These are phyloP conservation scores for Pseudopithomyces chartarum DNA, from an alignment of 2,329 filamentous ascomycete species.

Conservation along the genomic window DNA sequence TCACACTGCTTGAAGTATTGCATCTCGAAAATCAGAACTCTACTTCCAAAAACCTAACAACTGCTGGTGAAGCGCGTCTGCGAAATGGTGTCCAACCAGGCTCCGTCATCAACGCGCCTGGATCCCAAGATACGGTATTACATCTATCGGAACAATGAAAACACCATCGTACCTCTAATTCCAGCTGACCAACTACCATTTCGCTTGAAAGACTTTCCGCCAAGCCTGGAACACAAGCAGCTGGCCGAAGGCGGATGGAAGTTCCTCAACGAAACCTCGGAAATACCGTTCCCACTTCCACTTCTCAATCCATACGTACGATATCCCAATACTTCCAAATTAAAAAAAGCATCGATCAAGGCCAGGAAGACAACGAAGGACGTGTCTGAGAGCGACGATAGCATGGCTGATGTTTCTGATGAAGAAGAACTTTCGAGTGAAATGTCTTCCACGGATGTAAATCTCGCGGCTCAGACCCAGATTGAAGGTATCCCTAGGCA, in stretches of 20 bases:
- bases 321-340: neutral
- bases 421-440: too few relatives aligned
- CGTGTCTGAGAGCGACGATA: neutral
- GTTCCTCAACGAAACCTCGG: neutral
- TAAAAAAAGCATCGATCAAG: neutral
- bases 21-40: too few relatives aligned
- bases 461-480: neutral
- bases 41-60: too few relatives aligned
- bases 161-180: constrained; percentile 2
- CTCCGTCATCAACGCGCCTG: neutral
- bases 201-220: neutral
- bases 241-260: neutral
- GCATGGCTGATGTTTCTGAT: too few relatives aligned
- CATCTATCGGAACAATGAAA: neutral
- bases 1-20: too few relatives aligned
- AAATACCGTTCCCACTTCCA: neutral
- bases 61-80: neutral
- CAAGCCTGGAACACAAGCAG: neutral
- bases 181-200: constrained; percentile 1
- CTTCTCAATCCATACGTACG: neutral
- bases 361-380: neutral
- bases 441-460: too few relatives aligned
- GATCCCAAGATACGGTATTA: constrained; percentile 1
- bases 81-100: neutral
- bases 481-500: neutral